phyloP scores from a whole-genome alignment of 495 filamentous ascomycete species.

The Tuber aestivum region DNA sequence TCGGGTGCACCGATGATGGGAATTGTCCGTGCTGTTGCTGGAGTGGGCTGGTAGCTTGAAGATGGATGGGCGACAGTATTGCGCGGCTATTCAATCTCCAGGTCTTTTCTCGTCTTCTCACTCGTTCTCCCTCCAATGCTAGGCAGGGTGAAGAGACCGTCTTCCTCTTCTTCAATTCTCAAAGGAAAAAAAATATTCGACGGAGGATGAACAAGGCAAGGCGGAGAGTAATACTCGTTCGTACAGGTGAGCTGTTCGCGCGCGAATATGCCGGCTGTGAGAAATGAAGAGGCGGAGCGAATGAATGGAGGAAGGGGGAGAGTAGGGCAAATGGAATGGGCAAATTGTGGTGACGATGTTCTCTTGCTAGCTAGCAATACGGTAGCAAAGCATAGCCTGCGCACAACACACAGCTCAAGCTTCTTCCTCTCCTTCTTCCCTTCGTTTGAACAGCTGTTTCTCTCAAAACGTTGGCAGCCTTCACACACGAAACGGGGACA shows the following conservation, averaged over 20 bases:
- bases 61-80: background rate
- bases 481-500: background rate
- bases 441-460: slow-evolving; percentile 1
- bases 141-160: background rate
- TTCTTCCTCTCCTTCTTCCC: background rate
- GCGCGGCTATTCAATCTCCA: background rate
- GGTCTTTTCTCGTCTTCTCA: background rate
- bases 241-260: background rate
- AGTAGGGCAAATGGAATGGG: background rate
- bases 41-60: background rate
- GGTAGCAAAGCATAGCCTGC: background rate
- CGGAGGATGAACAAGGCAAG: background rate
- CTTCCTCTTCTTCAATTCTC: background rate
- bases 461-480: background rate
- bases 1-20: background rate
- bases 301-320: background rate
- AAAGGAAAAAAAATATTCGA: background rate
- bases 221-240: background rate
- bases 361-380: slow-evolving; percentile 1
- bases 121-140: background rate
- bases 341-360: background rate
- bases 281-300: background rate
- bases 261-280: background rate
- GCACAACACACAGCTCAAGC: background rate
- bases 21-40: slow-evolving; percentile 1